Conservation (phyloP, 129 eudicot species). For the Saposhnikovia divaricata region DNA sequence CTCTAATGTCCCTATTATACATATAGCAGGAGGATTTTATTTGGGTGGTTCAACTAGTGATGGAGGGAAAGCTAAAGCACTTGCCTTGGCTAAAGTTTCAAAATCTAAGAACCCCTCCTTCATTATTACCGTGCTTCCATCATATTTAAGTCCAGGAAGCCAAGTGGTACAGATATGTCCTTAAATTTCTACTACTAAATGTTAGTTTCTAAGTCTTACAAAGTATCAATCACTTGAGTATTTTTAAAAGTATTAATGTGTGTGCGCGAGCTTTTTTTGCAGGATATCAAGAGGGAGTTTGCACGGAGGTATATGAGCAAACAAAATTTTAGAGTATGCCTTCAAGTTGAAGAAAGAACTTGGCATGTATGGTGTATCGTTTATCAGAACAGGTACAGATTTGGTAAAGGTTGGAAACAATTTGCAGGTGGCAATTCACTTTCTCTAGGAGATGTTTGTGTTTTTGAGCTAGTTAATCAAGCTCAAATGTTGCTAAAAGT, state of each 20-base stretch:
- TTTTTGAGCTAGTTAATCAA: slow-evolving; percentile 21
- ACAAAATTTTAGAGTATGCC: neutral
- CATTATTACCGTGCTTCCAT: slow-evolving; percentile 13
- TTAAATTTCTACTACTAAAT: neutral
- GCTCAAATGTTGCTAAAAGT: slow-evolving; percentile 9
- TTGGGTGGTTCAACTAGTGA: too few relatives aligned
- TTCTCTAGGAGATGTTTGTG: slow-evolving; percentile 25
- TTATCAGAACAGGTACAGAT: neutral
- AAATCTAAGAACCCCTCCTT: slow-evolving; percentile 15
- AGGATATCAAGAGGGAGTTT: neutral
- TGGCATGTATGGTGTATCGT: slow-evolving; percentile 11
- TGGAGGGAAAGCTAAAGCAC: too few relatives aligned
- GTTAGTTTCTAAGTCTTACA: too few relatives aligned
- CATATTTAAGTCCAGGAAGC: neutral
- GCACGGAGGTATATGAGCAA: neutral
- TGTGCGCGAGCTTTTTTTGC: neutral
- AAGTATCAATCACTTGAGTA: too few relatives aligned
- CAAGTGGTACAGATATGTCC: neutral
- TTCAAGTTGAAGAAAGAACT: slow-evolving; percentile 9
- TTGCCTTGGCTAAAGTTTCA: too few relatives aligned
- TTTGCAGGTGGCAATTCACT: slow-evolving; percentile 15
- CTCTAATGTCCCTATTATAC: too few relatives aligned
- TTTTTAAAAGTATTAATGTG: neutral
- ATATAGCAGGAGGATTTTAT: too few relatives aligned
- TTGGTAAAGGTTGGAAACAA: slow-evolving; percentile 15